Evolutionary conservation across 805 yeast genomes (phyloP), one percentile per base, ranked within the genome.

Genomic region (Nakazawaea laoshanensis): DNA sequence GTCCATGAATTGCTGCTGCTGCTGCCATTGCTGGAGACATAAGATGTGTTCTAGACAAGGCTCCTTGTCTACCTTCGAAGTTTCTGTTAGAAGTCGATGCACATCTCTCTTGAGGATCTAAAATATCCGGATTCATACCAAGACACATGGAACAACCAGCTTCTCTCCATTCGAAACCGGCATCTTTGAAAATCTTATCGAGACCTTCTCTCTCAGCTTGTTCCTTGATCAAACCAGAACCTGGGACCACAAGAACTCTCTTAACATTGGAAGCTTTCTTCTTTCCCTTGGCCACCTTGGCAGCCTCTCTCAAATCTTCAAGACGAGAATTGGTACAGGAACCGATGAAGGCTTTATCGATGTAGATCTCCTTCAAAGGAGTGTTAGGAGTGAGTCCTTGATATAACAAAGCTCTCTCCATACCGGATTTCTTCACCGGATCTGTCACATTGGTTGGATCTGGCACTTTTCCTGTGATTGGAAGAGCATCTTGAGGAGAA

Each of bases 11-110:
- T 49, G 88, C 96, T 13, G 98, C 97, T 14, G 97, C 96, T 20
- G 98, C 98, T 30, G 98, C 98, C 98, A 92, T 92, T 15, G 95
- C 95, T 24, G 98, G 98, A 10, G 96, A 85, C 95, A 89, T 86
- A 54, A 92, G 72, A 57, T 92, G 98, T 13, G 98, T 92, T 65
- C 98, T 77, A 12, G 96, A 86, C 40, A 63, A 65, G 33, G 96
- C 95, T 64, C 98, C 98, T 69, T 92, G 98, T 63, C 98, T 88
- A 49, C 98, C 98, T 61, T 89, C 96, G 54, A 92, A 92, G 66
- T 92, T 92, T 72, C 98, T 82, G 71, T 92, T 92, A 15, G 97
- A 89, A 13, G 98, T 92, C 10, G 97, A 88, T 7, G 98, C 98
- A 67, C 98, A 92, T 64, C 98, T 78, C 62, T 92, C 98, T 52